Percentiles rank a stretch among this genome's conserved stretches.
These are phyloP conservation scores for Ustilago loliicola DNA, from an alignment of 1,284 basidiomycete genomes.

Conservation along the genomic window DNA sequence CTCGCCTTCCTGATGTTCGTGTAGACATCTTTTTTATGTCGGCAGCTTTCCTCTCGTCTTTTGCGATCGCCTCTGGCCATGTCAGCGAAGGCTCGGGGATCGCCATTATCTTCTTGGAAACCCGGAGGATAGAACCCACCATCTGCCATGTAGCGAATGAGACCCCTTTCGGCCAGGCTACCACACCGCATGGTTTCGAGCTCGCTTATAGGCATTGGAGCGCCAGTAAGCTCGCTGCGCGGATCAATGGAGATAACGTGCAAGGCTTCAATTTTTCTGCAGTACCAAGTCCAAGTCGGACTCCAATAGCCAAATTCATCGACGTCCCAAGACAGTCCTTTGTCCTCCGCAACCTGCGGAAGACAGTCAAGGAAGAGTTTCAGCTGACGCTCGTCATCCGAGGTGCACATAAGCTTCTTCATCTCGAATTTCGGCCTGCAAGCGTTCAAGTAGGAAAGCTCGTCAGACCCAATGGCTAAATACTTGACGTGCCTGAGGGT, in stretches of 20 bases:
- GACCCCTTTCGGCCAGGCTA: slow-evolving; percentile 9
- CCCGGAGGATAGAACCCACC: no score
- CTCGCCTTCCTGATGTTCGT: no score
- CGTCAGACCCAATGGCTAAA: slow-evolving; percentile 18
- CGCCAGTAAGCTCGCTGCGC: slow-evolving; percentile 38
- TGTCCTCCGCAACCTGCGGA: slow-evolving; percentile 5
- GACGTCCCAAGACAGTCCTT: neutral
- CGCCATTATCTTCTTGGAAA: no score
- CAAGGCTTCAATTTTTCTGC: slow-evolving; percentile 14
- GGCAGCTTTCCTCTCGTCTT: no score
- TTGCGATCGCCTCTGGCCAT: neutral
- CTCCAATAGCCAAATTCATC: slow-evolving; percentile 4
- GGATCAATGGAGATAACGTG: slow-evolving; percentile 29
- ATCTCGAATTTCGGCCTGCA: neutral
- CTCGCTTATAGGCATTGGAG: slow-evolving; percentile 38
- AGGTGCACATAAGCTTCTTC: slow-evolving; percentile 22
- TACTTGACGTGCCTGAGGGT: slow-evolving; percentile 41
- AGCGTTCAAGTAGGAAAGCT: neutral
- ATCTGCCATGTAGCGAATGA: neutral
- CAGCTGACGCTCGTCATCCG: neutral
- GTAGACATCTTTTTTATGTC: no score
- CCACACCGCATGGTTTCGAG: slow-evolving; percentile 43
- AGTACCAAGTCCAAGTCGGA: slow-evolving; percentile 6
- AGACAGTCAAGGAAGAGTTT: no score
- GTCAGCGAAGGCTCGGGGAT: neutral